Conservation (phyloP, 192 early-diverging fungal species). For the Coemansia sp. region DNA sequence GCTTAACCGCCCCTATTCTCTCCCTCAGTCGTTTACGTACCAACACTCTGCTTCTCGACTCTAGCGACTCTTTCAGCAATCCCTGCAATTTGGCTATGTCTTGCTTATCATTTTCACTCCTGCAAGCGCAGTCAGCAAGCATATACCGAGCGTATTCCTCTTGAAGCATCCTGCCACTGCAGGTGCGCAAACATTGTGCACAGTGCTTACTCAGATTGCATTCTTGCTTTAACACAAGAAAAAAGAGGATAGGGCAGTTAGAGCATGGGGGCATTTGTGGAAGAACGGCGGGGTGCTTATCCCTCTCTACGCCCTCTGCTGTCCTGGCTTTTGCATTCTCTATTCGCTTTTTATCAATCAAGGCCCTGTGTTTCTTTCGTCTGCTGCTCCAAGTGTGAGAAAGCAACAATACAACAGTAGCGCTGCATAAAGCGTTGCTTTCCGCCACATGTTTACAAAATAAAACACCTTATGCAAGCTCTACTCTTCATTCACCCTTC, state of each 20-base stretch:
- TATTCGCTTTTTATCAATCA: background rate
- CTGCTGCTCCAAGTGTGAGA: background rate
- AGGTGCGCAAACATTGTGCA: background rate
- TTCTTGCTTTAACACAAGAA: background rate
- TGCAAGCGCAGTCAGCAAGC: background rate
- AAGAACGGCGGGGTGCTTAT: too few species aligned
- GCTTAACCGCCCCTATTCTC: background rate
- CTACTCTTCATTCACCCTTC: background rate
- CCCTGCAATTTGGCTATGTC: background rate
- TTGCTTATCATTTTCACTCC: background rate
- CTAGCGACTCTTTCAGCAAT: background rate
- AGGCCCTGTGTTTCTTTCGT: background rate
- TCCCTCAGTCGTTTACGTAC: background rate
- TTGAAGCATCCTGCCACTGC: background rate
- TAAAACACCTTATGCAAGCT: background rate
- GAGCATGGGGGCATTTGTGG: too few species aligned
- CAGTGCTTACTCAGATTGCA: background rate
- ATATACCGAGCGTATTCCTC: background rate
- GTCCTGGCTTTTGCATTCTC: background rate
- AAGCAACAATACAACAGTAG: background rate
- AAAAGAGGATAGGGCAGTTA: background rate
- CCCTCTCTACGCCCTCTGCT: too few species aligned
- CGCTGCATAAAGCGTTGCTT: constrained; percentile 3
- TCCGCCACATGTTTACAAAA: constrained; percentile 10
- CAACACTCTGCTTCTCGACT: background rate